Percentiles rank a stretch among this genome's conserved stretches.
Evolutionary conservation across 352 stramenopile genomes (phyloP).

Genomic region (Pythium inflatum): DNA sequence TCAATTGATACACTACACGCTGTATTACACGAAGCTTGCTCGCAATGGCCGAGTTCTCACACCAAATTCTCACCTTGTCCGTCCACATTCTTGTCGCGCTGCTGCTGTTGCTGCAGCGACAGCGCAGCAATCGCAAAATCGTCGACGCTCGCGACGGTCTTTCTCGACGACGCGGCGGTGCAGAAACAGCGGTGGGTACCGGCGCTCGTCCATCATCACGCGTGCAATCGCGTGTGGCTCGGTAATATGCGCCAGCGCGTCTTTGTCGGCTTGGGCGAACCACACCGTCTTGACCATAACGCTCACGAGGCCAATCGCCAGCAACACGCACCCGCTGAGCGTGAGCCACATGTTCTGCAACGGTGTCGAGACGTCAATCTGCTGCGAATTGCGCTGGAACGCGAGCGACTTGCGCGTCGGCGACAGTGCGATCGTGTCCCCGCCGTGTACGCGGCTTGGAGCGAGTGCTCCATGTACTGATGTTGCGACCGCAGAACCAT

Average conservation of each 20-base stretch:
- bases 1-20: too few species aligned
- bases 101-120: constrained; percentile 7
- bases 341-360: background rate
- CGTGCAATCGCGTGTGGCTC: constrained; percentile 9
- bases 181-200: constrained; percentile 7
- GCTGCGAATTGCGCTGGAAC: constrained; percentile 2
- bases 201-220: constrained; percentile 8
- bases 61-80: too few species aligned
- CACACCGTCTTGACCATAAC: background rate
- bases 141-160: background rate
- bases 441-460: constrained; percentile 12
- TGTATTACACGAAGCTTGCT: too few species aligned
- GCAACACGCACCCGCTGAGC: background rate
- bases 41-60: too few species aligned
- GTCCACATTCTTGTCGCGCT: too few species aligned
- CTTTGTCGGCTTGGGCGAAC: background rate
- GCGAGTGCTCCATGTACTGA: constrained; percentile 9
- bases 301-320: background rate
- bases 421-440: background rate
- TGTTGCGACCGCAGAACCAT: background rate
- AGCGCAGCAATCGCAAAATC: background rate
- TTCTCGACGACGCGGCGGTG: background rate
- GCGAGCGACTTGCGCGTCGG: background rate
- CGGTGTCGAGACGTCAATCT: constrained; percentile 2
- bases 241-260: constrained; percentile 3